phyloP scores from a whole-genome alignment of 305 asterid genomes.

The Euphrasia arctica region DNA sequence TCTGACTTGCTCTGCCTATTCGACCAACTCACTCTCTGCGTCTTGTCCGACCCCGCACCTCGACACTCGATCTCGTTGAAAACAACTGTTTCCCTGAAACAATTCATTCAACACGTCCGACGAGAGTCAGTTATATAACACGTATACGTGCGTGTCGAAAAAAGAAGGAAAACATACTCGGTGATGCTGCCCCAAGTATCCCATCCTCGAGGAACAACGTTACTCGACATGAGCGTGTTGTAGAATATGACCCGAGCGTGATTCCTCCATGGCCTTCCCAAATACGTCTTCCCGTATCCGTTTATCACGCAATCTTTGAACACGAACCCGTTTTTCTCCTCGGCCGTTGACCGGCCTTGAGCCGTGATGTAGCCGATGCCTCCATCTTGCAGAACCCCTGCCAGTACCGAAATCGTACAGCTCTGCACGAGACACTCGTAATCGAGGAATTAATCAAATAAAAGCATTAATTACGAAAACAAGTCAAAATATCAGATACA shows the following conservation, averaged over 20 bases:
- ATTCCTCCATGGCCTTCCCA: constrained; percentile 80
- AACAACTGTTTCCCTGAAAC: constrained; percentile 36
- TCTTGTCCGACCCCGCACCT: constrained; percentile 46
- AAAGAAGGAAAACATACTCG: constrained; percentile 32
- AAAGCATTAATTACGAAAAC: background rate
- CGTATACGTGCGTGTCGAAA: too few species aligned
- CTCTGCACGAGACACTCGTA: constrained; percentile 25
- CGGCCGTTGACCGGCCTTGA: constrained; percentile 43
- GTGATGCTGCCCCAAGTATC: constrained; percentile 40
- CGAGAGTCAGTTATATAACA: too few species aligned
- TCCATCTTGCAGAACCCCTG: constrained; percentile 29
- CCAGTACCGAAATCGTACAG: constrained; percentile 41
- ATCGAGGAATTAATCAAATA: background rate
- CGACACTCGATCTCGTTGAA: constrained; percentile 48
- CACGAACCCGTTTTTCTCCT: constrained; percentile 49
- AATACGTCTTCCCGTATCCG: constrained; percentile 48
- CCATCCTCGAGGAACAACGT: constrained; percentile 65
- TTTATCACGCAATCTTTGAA: constrained; percentile 44
- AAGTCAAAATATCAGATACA: too few species aligned
- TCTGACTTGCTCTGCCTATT: constrained; percentile 23
- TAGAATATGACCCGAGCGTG: constrained; percentile 63
- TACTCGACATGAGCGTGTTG: constrained; percentile 39
- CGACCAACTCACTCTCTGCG: constrained; percentile 48
- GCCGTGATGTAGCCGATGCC: constrained; percentile 62
- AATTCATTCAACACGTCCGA: background rate